A percentile compares a stretch with the other conserved stretches of the same genome.
Conservation (phyloP, 2,329 filamentous ascomycete species). For the Epichloe typhina region DNA sequence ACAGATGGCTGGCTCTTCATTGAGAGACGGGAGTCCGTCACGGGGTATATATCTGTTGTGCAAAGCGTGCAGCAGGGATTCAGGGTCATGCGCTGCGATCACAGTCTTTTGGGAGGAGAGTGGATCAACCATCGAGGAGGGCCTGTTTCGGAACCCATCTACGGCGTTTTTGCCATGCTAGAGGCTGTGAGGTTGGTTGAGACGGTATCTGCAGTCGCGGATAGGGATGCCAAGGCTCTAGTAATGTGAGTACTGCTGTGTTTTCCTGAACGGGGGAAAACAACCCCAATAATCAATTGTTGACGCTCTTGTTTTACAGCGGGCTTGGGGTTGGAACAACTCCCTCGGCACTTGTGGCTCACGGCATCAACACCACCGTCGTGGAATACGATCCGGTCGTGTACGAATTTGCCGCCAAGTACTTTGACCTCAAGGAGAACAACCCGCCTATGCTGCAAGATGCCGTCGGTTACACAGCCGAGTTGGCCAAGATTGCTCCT, state of each 20-base stretch:
- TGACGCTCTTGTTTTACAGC: conserved; percentile 25
- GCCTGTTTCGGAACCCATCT: conserved; percentile 69
- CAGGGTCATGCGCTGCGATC: conserved; percentile 80
- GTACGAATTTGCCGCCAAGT: conserved; percentile 66
- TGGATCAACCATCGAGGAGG: conserved; percentile 52
- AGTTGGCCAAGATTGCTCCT: conserved; percentile 27
- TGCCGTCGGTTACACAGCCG: conserved; percentile 55
- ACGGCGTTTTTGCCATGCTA: conserved; percentile 90
- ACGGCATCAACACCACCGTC: conserved; percentile 84
- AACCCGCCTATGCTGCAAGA: conserved; percentile 74
- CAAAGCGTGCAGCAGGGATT: conserved; percentile 61
- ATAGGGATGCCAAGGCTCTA: conserved; percentile 62
- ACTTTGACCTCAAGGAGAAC: conserved; percentile 68
- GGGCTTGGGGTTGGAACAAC: conserved; percentile 89
- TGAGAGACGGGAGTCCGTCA: conserved; percentile 72
- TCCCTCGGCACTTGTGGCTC: conserved; percentile 65
- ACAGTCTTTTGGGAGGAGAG: conserved; percentile 85
- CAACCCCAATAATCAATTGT: not conserved
- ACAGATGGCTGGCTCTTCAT: conserved; percentile 60
- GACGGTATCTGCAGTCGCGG: conserved; percentile 35
- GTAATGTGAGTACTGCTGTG: conserved; percentile 54
- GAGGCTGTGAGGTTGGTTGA: conserved; percentile 80
- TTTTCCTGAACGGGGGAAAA: not conserved
- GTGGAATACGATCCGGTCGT: conserved; percentile 91
- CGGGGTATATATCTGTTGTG: conserved; percentile 84